Percentiles rank a stretch among this genome's conserved stretches.
Evolutionary conservation across 495 filamentous ascomycete species (phyloP).

Genomic region (Hapsidospora chrysogenum): DNA sequence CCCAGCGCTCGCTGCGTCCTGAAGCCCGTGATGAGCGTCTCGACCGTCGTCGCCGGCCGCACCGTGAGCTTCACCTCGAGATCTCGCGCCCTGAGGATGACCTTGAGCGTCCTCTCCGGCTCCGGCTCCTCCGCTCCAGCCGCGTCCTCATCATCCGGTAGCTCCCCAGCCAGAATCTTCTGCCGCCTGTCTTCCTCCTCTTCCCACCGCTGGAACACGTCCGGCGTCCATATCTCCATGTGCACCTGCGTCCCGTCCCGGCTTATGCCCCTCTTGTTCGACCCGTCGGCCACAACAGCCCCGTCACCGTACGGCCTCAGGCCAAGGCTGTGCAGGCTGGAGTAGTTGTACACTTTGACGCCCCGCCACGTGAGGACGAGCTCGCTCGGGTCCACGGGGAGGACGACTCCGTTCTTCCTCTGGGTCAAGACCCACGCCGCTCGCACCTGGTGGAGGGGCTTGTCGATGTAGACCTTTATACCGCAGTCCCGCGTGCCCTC

Average conservation of each 20-base stretch:
- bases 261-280: not conserved
- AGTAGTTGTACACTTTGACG: not conserved
- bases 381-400: not conserved
- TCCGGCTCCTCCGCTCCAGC: not conserved
- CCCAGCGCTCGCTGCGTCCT: not conserved
- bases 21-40: conserved; percentile 2
- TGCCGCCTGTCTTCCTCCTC: not conserved
- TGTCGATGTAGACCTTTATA: conserved; percentile 1
- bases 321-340: conserved; percentile 1
- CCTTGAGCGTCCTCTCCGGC: not conserved
- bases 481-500: not conserved
- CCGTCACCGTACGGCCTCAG: conserved; percentile 1
- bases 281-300: not conserved
- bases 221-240: conserved; percentile 1
- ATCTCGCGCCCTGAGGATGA: conserved; percentile 2
- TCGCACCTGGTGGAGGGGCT: conserved; percentile 1
- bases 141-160: not conserved
- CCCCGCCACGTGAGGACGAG: conserved; percentile 2
- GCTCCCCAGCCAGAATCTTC: not conserved
- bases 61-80: conserved; percentile 2
- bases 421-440: conserved; percentile 1
- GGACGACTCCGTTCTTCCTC: not conserved
- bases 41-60: conserved; percentile 1
- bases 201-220: not conserved
- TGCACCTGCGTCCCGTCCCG: not conserved